Evolutionary conservation across 805 yeast species (phyloP).

Genomic region (Hanseniaspora occidentalis): DNA sequence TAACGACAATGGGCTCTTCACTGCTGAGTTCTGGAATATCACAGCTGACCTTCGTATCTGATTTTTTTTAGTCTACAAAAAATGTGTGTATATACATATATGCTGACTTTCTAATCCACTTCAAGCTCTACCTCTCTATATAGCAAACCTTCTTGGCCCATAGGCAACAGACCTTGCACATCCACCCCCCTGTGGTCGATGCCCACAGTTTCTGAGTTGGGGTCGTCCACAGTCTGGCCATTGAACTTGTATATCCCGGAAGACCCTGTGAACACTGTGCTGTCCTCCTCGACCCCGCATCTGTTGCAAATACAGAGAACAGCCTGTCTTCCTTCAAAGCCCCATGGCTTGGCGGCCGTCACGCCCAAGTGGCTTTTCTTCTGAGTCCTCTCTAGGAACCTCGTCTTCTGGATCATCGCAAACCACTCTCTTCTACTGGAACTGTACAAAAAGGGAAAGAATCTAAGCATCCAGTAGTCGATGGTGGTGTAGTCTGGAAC

Average conservation of each 20-base stretch:
- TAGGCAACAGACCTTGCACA: constrained; percentile 43
- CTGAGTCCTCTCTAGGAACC: neutral
- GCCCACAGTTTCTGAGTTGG: constrained; percentile 20
- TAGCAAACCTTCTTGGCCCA: constrained; percentile 54
- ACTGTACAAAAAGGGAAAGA: constrained; percentile 47
- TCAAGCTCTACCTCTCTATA: constrained; percentile 42
- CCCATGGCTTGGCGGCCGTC: constrained; percentile 15
- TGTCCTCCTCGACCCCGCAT: constrained; percentile 59
- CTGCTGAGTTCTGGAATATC: neutral
- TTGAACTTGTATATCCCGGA: constrained; percentile 45
- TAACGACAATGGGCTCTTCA: neutral
- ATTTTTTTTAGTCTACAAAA: too few species aligned
- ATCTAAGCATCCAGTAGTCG: constrained; percentile 64
- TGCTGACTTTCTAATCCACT: too few species aligned
- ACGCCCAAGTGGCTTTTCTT: constrained; percentile 11
- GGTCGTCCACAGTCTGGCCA: constrained; percentile 23
- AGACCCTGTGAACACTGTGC: constrained; percentile 50
- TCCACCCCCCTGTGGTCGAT: constrained; percentile 37
- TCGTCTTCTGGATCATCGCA: neutral
- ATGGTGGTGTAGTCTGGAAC: constrained; percentile 39
- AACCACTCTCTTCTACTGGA: constrained; percentile 14
- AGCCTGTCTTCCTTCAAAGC: constrained; percentile 18
- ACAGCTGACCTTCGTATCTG: neutral
- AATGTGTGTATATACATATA: too few species aligned
- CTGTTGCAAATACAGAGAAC: constrained; percentile 53